Percentiles rank a stretch among this genome's conserved stretches.
Conservation (phyloP, 805 yeast species). For the Debaryomyces prosopidis region DNA sequence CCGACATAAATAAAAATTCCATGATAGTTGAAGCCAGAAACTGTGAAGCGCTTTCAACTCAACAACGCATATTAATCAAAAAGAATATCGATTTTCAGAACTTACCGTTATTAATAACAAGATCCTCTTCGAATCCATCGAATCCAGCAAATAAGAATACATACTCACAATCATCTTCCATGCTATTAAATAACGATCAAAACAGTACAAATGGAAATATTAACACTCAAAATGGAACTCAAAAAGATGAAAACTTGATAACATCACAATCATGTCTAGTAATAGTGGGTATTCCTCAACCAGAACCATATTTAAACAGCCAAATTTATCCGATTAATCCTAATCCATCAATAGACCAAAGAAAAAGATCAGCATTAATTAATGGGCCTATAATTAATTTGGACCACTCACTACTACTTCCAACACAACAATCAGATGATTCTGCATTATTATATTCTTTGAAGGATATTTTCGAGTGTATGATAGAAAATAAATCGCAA, state of each 20-base stretch:
- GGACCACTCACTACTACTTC: conserved; percentile 61
- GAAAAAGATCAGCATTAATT: conserved; percentile 75
- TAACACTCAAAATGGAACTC: conserved; percentile 7
- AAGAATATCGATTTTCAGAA: conserved; percentile 31
- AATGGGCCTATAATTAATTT: conserved; percentile 83
- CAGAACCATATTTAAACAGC: conserved; percentile 31
- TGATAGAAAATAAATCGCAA: conserved; percentile 66
- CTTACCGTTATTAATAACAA: conserved; percentile 34
- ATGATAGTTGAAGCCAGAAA: conserved; percentile 27
- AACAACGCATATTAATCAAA: conserved; percentile 32
- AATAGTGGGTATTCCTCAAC: conserved; percentile 42
- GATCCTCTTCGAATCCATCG: conserved; percentile 26
- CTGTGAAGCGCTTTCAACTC: conserved; percentile 33
- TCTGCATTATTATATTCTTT: conserved; percentile 53
- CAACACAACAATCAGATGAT: conserved; percentile 30
- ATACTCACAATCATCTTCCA: conserved; percentile 36
- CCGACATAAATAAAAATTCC: conserved; percentile 7
- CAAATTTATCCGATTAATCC: conserved; percentile 42
- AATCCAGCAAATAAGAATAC: conserved; percentile 19
- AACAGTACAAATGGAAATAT: background rate
- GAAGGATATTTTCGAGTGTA: conserved; percentile 83
- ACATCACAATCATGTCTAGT: conserved; percentile 32
- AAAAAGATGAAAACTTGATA: conserved; percentile 23
- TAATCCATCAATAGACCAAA: conserved; percentile 58
- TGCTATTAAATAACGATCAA: conserved; percentile 24